Evolutionary conservation across 2,329 filamentous ascomycete species (phyloP), one percentile per base, ranked within the genome.

Genomic region (Acrodontium crateriforme): DNA sequence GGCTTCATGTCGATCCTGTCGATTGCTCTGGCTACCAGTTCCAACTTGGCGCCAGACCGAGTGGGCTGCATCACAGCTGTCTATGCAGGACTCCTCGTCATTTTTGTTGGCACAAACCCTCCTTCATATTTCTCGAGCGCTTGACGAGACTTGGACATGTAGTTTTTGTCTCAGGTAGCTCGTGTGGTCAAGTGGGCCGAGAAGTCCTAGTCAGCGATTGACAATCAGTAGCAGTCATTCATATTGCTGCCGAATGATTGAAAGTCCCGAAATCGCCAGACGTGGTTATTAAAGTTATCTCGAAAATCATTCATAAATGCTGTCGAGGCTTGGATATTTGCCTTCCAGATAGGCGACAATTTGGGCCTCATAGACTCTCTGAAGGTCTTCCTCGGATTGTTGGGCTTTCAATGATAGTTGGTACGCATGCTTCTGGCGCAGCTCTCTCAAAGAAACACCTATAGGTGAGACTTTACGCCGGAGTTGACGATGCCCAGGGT

Each of bases 311-410:
- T 31, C 18, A 8, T n/a, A 18, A 11, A 24, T 26, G 4, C n/a
- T 12, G 12, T 34, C 24, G 11, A 34, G 18, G 16, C 33, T 20
- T 16, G 32, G 31, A 16, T 4, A 20, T 5, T 9, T 6, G 11
- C 31, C 37, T 13, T 47, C 39, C n/a, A 52, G 32, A 27, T 52
- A 52, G 3, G 42, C 38, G n/a, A 44, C 20, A 8, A 48, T 49
- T 30, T 50, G 47, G 12, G 35, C 30, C 32, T 52, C 49, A 25
- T 52, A 52, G 11, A 47, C 29, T 6, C 29, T 32, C 21, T 46
- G 41, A 16, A 52, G 32, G 20, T 34, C 31, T 28, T 45, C 45
- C 15, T 51, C 49, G 3, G 47, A 51, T 14, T 45, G 31, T 27
- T 40, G 37, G 7, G 42, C 32, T 2, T 36, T 36, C 1, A 45